Percentiles rank a stretch among this genome's conserved stretches.
Evolutionary conservation across 1,284 basidiomycete genomes (phyloP).

Genomic region (Neolentinus lepideus): DNA sequence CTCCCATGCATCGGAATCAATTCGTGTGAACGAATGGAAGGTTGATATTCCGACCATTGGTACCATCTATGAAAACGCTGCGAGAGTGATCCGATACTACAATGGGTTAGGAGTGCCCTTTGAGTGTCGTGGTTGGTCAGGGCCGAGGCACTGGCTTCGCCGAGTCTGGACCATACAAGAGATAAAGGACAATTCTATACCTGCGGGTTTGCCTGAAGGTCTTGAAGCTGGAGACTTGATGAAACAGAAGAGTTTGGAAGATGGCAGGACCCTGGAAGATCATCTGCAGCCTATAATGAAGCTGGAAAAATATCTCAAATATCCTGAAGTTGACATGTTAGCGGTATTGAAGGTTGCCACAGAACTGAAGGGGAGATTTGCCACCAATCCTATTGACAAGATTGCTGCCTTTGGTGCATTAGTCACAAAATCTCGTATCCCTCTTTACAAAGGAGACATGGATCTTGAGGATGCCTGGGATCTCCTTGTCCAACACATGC

Average conservation of each 20-base stretch:
- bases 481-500: background rate
- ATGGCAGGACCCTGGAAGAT: background rate
- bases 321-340: background rate
- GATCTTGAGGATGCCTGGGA: background rate
- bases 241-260: background rate
- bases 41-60: conserved; percentile 9
- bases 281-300: background rate
- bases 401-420: background rate
- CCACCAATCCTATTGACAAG: background rate
- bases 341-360: background rate
- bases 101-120: background rate
- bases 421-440: background rate
- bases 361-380: background rate
- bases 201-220: background rate
- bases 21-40: conserved; percentile 6
- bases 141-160: background rate
- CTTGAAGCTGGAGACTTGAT: background rate
- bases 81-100: background rate
- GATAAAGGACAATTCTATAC: background rate
- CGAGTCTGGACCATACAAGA: background rate
- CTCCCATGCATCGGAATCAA: background rate
- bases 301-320: background rate
- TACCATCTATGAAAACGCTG: background rate
- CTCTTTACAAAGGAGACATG: background rate
- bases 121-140: background rate